Evolutionary conservation across 345 rosid genomes (phyloP), one percentile per base, ranked within the genome.

Genomic region (Luvunga scandens): DNA sequence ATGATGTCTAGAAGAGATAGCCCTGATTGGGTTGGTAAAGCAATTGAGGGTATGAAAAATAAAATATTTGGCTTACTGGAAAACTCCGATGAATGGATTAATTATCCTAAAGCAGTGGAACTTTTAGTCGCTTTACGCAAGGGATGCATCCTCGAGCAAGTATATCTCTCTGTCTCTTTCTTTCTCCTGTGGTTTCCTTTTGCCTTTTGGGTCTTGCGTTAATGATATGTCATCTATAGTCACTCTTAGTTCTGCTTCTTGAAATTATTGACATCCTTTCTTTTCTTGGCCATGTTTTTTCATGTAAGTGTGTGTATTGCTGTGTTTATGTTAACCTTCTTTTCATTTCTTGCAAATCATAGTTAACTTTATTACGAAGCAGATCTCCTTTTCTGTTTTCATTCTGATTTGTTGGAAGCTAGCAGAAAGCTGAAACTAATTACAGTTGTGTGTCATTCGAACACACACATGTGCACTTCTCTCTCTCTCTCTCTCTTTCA

Each of bases 101-200:
- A 77, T 79, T 83, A 77, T 82, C 76, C 79, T 5, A 84, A 79
- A 88, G 94, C 90, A 25, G 76, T 90, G 83, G 92, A 91, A 72
- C 88, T 90, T 76, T 76, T 94, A 45, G 75, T 71, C 70, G 88
- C 97, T 63, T 90, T 96, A 64, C 98, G 97, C 21, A 92, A 86
- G 85, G 93, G 95, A 77, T 96, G 97, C 84, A 84, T 96, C 78
- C 80, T 89, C 69, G 99, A 91, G 84, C 98, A 96, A 79, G 99
- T 94, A 85, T 77, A 55, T 31, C 30, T 69, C 65, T 48, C 75
- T 56, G 57, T 31, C 48, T 33, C 71, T 57, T 66, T 76, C 76
- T 76, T 67, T 69, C 71, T 70, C 69, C 66, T 66, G 57, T 75
- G 50, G 18, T 6, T 14, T 66, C 27, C 59, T n/a, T 73, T 16